Evolutionary conservation across 1,284 basidiomycete genomes (phyloP), one percentile per base, ranked within the genome.

Genomic region (Sanghuangporus sanghuang): DNA sequence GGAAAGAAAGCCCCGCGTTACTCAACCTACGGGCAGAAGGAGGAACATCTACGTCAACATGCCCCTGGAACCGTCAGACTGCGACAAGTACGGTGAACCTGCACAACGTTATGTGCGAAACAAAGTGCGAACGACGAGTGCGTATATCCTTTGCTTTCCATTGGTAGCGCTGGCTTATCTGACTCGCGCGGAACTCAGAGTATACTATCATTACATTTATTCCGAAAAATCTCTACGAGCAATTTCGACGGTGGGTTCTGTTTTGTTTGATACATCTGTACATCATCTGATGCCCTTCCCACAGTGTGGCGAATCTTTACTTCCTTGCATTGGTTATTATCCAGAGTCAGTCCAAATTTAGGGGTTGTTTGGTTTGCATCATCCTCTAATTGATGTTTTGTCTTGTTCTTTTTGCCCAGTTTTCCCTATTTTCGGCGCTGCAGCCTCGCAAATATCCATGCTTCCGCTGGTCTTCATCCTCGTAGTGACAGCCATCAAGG

Each of bases 91-190:
- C 60, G 92, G 94, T 38, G 92, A 98, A 67, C 95, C 95, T 0
- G 75, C 84, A 54, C 84, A 79, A 42, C 82, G 83, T 35, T 98
- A 96, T 76, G 85, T 86, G 39, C 81, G 96, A 69, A 98, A 98
- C 76, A 98, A 98, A 83, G 95, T 98, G 65, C 83, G 92, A 71
- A 98, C 96, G 52, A 92, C 90, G 69, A 96, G 91, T 93, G 74
- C 76, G 90, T 87, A 27, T 40, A 49, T 42, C 21, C 52, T 14
- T 23, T 59, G 60, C 36, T 57, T n/a, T 61, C 56, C 60, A 58
- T 35, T 23, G 62, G 27, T 32, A 32, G 5, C 27, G 27, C 27
- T 49, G 36, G 42, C 48, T 53, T 46, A 14, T 52, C 61, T 23
- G 59, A 50, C 36, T 68, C 67, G 65, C 67, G 57, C 64, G 60